phyloP scores from a whole-genome alignment of 1,284 basidiomycete genomes.

The Cutaneotrichosporon sp. region DNA sequence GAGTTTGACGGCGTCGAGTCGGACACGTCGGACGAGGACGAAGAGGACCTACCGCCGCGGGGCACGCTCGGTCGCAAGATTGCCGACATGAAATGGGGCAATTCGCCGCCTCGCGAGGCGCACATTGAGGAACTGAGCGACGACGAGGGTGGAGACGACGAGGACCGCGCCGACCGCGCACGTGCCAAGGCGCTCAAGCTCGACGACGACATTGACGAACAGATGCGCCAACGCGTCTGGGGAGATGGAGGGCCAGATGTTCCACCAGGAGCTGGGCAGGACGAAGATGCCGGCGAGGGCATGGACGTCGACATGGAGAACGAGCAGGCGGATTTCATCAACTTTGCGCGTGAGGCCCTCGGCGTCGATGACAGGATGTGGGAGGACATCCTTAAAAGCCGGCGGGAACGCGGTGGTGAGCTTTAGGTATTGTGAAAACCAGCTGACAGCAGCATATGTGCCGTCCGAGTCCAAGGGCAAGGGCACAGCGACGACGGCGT shows the following conservation, averaged over 20 bases:
- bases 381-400: conserved; percentile 69
- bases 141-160: conserved; percentile 22
- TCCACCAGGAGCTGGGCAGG: not conserved
- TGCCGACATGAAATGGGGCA: conserved; percentile 35
- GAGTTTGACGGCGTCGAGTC: conserved; percentile 66
- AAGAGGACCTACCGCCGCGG: conserved; percentile 37
- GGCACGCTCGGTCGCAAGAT: conserved; percentile 37
- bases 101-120: conserved; percentile 16
- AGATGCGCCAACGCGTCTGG: conserved; percentile 75
- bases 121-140: conserved; percentile 31
- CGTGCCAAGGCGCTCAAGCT: conserved; percentile 45
- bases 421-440: not conserved
- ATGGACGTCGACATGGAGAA: conserved; percentile 80
- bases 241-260: conserved; percentile 54
- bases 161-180: conserved; percentile 15
- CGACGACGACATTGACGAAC: conserved; percentile 73
- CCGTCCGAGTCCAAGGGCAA: conserved; percentile 7
- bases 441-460: conserved; percentile 11
- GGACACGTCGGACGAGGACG: conserved; percentile 72
- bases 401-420: conserved; percentile 58
- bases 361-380: conserved; percentile 81
- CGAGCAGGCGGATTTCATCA: conserved; percentile 85
- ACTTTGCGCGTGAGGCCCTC: conserved; percentile 81
- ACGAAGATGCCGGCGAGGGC: conserved; percentile 53
- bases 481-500: not conserved